A percentile compares a stretch with the other conserved stretches of the same genome.
phyloP scores from a whole-genome alignment of 2,329 filamentous ascomycete species.

The Paramyrothecium roridum region DNA sequence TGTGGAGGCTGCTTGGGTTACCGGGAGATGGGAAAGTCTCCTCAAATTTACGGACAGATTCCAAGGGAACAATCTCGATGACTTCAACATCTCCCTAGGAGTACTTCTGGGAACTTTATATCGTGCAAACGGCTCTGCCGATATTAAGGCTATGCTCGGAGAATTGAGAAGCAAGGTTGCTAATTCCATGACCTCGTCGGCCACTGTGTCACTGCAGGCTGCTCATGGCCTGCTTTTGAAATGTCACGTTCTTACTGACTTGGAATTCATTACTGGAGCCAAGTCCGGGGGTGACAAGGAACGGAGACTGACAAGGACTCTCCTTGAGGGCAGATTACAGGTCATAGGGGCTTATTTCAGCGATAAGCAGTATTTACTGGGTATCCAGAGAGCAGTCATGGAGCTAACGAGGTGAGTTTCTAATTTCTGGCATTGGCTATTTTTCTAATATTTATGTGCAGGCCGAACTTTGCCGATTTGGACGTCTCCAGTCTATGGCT shows the following conservation, averaged over 20 bases:
- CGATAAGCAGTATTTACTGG: conserved; percentile 92
- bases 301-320: conserved; percentile 24
- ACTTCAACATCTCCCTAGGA: conserved; percentile 84
- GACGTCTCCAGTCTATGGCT: conserved; percentile 86
- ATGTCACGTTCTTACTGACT: conserved; percentile 81
- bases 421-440: neutral
- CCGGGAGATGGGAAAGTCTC: conserved; percentile 75
- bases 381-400: conserved; percentile 84
- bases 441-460: conserved; percentile 17
- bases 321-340: conserved; percentile 74
- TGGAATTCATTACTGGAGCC: conserved; percentile 69
- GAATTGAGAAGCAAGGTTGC: conserved; percentile 68
- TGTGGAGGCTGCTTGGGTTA: conserved; percentile 89
- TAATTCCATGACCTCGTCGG: conserved; percentile 69
- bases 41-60: conserved; percentile 61
- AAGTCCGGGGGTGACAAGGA: conserved; percentile 39
- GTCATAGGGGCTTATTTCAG: conserved; percentile 83
- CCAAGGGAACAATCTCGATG: conserved; percentile 42
- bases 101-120: conserved; percentile 52
- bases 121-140: conserved; percentile 46
- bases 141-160: conserved; percentile 57
- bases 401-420: conserved; percentile 63
- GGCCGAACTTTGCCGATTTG: conserved; percentile 60
- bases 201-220: conserved; percentile 76
- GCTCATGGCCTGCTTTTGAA: conserved; percentile 84